Base-by-base conservation (phyloP, 148 eudicot genomes). In the Mesembryanthemum crystallinum region DNA sequence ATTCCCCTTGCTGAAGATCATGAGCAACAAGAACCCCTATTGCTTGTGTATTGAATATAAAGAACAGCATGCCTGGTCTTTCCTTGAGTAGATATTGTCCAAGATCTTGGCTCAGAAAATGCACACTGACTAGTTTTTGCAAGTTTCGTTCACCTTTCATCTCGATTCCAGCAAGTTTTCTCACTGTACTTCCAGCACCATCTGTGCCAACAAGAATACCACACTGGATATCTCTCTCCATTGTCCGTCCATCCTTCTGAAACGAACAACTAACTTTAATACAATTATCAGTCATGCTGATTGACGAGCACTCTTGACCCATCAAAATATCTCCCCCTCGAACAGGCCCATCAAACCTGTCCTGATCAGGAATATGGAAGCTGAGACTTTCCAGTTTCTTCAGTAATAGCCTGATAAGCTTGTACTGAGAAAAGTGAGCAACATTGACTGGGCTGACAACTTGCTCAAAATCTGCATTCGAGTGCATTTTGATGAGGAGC, bases 21-120 rank as follows among this genome's bases (percentile, higher is more conserved):
- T 92, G 99, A 81, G 99, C 98, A 76, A 95, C 98, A 67, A 95
- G 88, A 83, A 95, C 98, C 27, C 99, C 99, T 10, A 95, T 95
- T 45, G 94, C 97, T 74, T 88, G 91, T 15, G 92, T 89, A 76
- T 95, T 95, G 73, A 95, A 95, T 77, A 95, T 84, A 80, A 95
- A 95, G 79, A 89, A 95, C 23, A 95, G 84, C 99, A 95, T 95
- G 59, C 98, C 99, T 28, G 97, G 97, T 82, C 92, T 92, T 82
- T 92, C 87, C 72, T 80, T 81, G 58, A 89, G 90, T 51, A 95
- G 70, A 78, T 90, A 95, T 81, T 78, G 73, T 25, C 99, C 99
- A 23, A 95, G 87, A 58, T 82, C 84, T 80, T 77, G 85, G 81
- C 96, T 89, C 59, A 71, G 35, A 67, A 95, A 95, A 80, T 95